Percentiles rank a stretch among this genome's conserved stretches.
Evolutionary conservation across 441 rosid genomes (phyloP).

Genomic region (Viola pubescens): DNA sequence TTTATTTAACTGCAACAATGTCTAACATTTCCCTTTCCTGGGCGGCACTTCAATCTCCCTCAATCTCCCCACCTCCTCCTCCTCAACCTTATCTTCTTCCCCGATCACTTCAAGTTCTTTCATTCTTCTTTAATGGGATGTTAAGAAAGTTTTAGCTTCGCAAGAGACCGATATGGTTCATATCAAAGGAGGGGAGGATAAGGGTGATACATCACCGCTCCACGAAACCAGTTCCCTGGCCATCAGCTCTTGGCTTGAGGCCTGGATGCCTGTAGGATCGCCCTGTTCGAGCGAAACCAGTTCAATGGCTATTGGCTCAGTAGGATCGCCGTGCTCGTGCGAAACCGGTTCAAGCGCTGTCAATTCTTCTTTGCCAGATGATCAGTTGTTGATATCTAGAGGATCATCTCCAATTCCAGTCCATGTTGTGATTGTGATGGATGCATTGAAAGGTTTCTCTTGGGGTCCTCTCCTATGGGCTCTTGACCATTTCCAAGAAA

Average conservation of each 20-base stretch:
- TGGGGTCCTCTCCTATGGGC: conserved; percentile 25
- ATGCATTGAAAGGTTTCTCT: conserved; percentile 32
- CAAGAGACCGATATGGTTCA: conserved; percentile 15
- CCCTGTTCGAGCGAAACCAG: no score
- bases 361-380: no score
- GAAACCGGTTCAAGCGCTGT: no score
- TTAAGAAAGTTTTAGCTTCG: neutral
- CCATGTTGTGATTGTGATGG: conserved; percentile 33
- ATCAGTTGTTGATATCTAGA: no score
- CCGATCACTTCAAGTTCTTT: neutral
- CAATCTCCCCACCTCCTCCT: neutral
- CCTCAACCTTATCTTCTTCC: no score
- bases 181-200: conserved; percentile 16
- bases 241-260: conserved; percentile 13
- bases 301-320: no score
- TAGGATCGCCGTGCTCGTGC: no score
- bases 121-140: neutral
- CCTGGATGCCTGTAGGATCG: conserved; percentile 18
- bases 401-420: conserved; percentile 18
- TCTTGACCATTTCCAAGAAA: conserved; percentile 21
- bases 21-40: neutral
- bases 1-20: neutral
- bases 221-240: neutral
- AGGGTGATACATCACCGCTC: conserved; percentile 7
- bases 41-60: neutral